Conservation (phyloP, 441 rosid species). For the Populus hybrid region DNA sequence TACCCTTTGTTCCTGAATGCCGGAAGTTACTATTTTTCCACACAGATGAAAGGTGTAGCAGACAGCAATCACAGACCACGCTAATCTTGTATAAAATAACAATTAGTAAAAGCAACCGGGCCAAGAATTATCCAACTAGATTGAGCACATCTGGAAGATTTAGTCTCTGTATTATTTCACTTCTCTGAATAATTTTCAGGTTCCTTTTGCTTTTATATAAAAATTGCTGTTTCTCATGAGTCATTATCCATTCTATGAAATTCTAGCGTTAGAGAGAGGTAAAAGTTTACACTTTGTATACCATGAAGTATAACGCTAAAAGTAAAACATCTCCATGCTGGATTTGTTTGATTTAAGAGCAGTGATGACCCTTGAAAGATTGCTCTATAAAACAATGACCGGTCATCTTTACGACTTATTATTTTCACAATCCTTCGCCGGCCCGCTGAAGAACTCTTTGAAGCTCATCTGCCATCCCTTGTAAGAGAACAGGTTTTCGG, state of each 20-base stretch:
- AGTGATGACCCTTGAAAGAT: neutral
- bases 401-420: no score
- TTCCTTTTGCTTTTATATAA: slow-evolving; percentile 11
- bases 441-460: no score
- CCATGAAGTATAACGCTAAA: slow-evolving; percentile 6
- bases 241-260: slow-evolving; percentile 10
- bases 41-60: no score
- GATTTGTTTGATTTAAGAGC: neutral
- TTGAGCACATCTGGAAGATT: neutral
- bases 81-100: neutral
- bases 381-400: neutral
- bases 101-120: neutral
- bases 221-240: slow-evolving; percentile 8
- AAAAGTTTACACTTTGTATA: slow-evolving; percentile 18
- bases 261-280: slow-evolving; percentile 21
- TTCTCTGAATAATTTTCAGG: slow-evolving; percentile 8
- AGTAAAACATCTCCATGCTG: slow-evolving; percentile 5
- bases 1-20: no score
- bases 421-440: no score
- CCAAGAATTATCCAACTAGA: no score
- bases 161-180: neutral
- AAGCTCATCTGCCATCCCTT: no score
- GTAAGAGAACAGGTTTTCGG: no score
- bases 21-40: no score
- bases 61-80: no score